Evolutionary conservation across 176 grass and related monocot genomes (phyloP).

Genomic region (Musa itinerans): DNA sequence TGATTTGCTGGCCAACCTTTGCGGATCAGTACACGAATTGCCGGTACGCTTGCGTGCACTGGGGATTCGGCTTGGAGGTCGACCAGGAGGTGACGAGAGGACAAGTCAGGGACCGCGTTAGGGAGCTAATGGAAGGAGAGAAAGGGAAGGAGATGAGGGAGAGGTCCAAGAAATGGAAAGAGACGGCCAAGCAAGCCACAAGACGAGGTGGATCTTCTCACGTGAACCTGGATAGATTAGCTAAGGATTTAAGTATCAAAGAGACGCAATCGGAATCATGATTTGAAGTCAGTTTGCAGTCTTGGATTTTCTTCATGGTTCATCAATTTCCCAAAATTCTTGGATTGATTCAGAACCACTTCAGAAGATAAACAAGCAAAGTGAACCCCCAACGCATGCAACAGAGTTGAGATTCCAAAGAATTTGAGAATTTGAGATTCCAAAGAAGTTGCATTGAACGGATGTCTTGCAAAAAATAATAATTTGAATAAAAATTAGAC

Average conservation of each 20-base stretch:
- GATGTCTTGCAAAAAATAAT: background rate
- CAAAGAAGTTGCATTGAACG: background rate
- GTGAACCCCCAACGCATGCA: too few relatives aligned
- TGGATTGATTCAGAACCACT: too few relatives aligned
- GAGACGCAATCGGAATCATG: background rate
- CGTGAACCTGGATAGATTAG: background rate
- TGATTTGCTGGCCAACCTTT: background rate
- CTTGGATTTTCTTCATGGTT: too few relatives aligned
- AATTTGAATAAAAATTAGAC: background rate
- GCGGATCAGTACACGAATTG: slow-evolving; percentile 9
- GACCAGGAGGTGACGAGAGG: background rate
- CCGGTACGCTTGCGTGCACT: background rate
- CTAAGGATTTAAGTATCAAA: background rate
- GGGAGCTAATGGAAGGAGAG: slow-evolving; percentile 10
- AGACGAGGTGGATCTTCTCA: background rate
- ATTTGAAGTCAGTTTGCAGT: too few relatives aligned
- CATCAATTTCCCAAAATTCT: too few relatives aligned
- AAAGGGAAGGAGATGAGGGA: background rate
- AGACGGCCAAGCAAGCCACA: slow-evolving; percentile 4
- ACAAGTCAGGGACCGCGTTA: background rate
- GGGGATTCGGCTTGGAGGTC: slow-evolving; percentile 1
- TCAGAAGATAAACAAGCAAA: too few relatives aligned
- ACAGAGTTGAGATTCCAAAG: background rate
- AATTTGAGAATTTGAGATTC: background rate
- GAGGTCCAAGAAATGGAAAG: background rate